phyloP scores from a whole-genome alignment of 148 eudicot species.

The Dianthus caryophyllus region DNA sequence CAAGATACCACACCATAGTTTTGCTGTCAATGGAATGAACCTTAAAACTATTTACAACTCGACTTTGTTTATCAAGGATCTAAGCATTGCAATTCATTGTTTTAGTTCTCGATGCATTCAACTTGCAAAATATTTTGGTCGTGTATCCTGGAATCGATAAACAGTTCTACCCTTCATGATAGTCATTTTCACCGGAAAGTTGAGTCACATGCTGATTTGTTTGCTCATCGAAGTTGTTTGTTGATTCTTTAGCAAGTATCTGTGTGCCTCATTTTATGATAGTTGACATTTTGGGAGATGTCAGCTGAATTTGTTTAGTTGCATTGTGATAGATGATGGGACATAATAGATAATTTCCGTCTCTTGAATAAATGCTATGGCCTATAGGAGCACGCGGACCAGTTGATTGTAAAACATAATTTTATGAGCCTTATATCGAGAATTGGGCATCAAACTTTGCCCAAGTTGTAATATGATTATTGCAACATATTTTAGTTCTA shows the following conservation, averaged over 20 bases:
- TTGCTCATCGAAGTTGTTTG: background rate
- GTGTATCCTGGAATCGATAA: background rate
- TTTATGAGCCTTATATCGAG: background rate
- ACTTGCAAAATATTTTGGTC: background rate
- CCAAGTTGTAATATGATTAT: background rate
- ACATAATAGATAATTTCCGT: background rate
- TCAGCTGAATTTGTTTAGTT: background rate
- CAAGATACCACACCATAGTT: too few relatives aligned
- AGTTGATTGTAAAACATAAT: background rate
- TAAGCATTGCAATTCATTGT: background rate
- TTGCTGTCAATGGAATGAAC: too few relatives aligned
- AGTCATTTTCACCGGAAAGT: background rate
- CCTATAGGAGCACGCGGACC: background rate
- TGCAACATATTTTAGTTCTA: background rate
- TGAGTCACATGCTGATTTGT: background rate
- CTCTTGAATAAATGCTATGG: too few relatives aligned
- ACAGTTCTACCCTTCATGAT: background rate
- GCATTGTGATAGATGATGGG: background rate
- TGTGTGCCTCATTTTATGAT: background rate
- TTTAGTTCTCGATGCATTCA: background rate
- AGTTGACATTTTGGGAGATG: background rate
- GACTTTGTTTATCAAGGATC: background rate
- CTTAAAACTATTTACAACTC: background rate
- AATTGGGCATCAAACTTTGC: background rate
- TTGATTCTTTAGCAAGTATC: background rate